phyloP scores from a whole-genome alignment of 2,329 filamentous ascomycete genomes.

The Parastagonospora avenae region DNA sequence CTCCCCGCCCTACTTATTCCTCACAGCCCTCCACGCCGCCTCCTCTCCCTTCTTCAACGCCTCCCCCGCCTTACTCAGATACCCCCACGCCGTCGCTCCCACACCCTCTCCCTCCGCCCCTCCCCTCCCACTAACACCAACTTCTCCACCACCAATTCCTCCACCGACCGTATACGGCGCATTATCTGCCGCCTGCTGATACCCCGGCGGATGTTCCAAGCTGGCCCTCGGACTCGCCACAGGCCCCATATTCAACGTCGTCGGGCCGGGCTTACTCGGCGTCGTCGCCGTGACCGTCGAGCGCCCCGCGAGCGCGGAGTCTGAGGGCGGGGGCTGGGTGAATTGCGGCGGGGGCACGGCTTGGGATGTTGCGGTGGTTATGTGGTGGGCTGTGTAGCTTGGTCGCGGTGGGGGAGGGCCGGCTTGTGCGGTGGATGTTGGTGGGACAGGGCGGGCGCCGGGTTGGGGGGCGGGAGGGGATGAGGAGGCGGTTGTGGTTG shows the following conservation, averaged over 20 bases:
- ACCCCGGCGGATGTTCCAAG: slow-evolving; percentile 54
- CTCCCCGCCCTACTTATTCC: slow-evolving; percentile 25
- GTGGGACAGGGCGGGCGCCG: slow-evolving; percentile 44
- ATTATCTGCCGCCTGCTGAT: slow-evolving; percentile 53
- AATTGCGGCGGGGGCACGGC: slow-evolving; percentile 46
- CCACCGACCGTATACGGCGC: slow-evolving; percentile 48
- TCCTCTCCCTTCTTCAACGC: slow-evolving; percentile 44
- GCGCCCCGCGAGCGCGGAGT: slow-evolving; percentile 46
- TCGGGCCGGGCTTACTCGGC: slow-evolving; percentile 38
- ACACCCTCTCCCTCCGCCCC: slow-evolving; percentile 31
- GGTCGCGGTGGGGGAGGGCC: slow-evolving; percentile 44
- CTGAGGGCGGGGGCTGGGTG: slow-evolving; percentile 45
- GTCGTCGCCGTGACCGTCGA: slow-evolving; percentile 40
- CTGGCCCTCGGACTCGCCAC: slow-evolving; percentile 31
- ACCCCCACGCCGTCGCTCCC: slow-evolving; percentile 41
- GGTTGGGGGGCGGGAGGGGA: slow-evolving; percentile 45
- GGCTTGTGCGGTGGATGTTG: slow-evolving; percentile 18
- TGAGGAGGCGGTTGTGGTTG: slow-evolving; percentile 37
- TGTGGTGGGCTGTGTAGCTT: slow-evolving; percentile 35
- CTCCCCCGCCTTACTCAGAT: slow-evolving; percentile 43
- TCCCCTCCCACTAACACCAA: slow-evolving; percentile 35
- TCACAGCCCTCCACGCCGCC: slow-evolving; percentile 42
- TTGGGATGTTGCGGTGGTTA: slow-evolving; percentile 38
- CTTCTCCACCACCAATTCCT: slow-evolving; percentile 47
- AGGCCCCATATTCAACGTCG: slow-evolving; percentile 47